Conservation (phyloP, 345 rosid genomes). For the Salix arbutifolia region DNA sequence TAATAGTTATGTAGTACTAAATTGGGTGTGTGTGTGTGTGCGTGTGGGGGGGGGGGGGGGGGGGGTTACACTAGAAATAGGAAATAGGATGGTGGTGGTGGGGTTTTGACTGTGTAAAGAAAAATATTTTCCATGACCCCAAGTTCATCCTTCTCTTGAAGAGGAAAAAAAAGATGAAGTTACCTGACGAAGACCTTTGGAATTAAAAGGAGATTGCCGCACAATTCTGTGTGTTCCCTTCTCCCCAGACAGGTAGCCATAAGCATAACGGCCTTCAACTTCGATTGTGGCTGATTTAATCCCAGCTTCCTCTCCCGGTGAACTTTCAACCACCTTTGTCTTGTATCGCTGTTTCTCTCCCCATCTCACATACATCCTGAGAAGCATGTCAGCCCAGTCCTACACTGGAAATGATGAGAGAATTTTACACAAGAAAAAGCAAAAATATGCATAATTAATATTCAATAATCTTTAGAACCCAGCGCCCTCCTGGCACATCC, state of each 20-base stretch:
- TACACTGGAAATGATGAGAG: conserved; percentile 61
- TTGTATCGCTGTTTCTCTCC: conserved; percentile 90
- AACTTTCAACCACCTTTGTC: conserved; percentile 79
- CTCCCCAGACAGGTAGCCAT: conserved; percentile 88
- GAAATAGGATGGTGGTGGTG: too few relatives aligned
- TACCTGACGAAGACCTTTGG: conserved; percentile 98
- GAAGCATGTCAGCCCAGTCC: conserved; percentile 99
- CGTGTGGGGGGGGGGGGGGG: too few relatives aligned
- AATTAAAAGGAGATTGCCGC: conserved; percentile 93
- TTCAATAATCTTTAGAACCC: too few relatives aligned
- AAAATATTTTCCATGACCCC: background rate
- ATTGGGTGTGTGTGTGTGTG: too few relatives aligned
- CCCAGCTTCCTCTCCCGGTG: conserved; percentile 94
- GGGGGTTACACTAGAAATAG: too few relatives aligned
- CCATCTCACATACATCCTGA: conserved; percentile 95
- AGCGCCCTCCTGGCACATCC: too few relatives aligned
- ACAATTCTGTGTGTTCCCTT: conserved; percentile 96
- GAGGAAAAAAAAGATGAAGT: background rate
- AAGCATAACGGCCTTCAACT: conserved; percentile 84
- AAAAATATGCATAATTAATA: background rate
- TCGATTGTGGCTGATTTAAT: conserved; percentile 87
- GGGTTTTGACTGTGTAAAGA: too few relatives aligned
- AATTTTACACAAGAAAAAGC: conserved; percentile 22
- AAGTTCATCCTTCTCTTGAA: background rate
- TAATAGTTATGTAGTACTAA: too few relatives aligned